A percentile compares a stretch with the other conserved stretches of the same genome.
Evolutionary conservation across 2,329 filamentous ascomycete species (phyloP).

Genomic region (Fusarium poae): DNA sequence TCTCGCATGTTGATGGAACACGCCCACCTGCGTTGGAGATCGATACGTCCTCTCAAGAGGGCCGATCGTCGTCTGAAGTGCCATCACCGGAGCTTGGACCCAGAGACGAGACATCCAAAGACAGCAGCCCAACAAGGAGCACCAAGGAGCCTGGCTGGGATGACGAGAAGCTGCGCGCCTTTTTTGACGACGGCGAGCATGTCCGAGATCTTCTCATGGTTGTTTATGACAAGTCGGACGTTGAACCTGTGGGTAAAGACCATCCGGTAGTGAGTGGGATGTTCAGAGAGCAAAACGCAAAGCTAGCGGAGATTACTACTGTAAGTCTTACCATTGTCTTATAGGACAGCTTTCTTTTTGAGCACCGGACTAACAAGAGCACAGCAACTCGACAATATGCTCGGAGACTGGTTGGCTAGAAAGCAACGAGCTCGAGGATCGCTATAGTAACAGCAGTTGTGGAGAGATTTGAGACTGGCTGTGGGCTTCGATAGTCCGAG

Average conservation of each 20-base stretch:
- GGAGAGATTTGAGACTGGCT: constrained; percentile 1
- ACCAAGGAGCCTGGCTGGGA: constrained; percentile 76
- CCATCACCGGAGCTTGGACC: constrained; percentile 73
- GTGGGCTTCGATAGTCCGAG: constrained; percentile 21
- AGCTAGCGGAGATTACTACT: constrained; percentile 86
- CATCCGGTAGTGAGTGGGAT: constrained; percentile 85
- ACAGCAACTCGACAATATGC: constrained; percentile 85
- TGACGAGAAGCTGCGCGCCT: constrained; percentile 85
- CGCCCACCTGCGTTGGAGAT: constrained; percentile 76
- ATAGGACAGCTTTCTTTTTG: background rate
- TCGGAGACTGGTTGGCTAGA: constrained; percentile 83
- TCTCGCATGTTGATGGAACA: constrained; percentile 58
- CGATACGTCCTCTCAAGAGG: constrained; percentile 79
- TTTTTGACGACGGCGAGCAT: constrained; percentile 90
- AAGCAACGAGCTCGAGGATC: constrained; percentile 72
- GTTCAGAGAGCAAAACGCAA: constrained; percentile 88
- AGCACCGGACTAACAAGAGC: constrained; percentile 30
- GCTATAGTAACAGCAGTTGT: constrained; percentile 51
- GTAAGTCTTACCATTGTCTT: constrained; percentile 59
- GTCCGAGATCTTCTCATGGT: constrained; percentile 91
- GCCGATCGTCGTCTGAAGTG: constrained; percentile 72
- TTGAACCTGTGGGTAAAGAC: constrained; percentile 82
- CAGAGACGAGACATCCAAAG: constrained; percentile 56
- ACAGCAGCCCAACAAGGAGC: constrained; percentile 55
- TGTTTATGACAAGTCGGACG: constrained; percentile 90